Base-by-base conservation (phyloP, 2,329 filamentous ascomycete species). In the Sclerotinia spermophila region DNA sequence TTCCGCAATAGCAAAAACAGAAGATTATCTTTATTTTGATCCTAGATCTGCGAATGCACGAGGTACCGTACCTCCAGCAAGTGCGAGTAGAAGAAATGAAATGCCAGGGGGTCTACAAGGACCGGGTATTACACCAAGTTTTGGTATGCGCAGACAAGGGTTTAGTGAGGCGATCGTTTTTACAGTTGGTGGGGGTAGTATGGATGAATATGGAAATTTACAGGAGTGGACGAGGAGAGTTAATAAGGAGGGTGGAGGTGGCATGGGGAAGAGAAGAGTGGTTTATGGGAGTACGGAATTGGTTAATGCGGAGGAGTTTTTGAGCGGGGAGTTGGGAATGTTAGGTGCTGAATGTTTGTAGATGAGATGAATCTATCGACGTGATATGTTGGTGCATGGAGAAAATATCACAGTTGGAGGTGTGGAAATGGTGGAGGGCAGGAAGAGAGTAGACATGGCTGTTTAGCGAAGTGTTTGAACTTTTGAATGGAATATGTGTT, bases 141-240 rank as follows among this genome's bases (percentile, higher is more conserved):
- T 98, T 80, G 96, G 95, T 1, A 95, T 98, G 81, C 84, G 94
- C 72, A 85, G 95, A 69, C 94, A 97, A 78, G 94, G 93, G 0
- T 97, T 95, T 81, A 92, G 89, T 64, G 94, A 97, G 78, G 92
- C 93, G 1, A 90, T 97, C 69, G 93, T 97, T n/a, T 97, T 97
- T 79, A 95, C 93, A 0, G 93, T 96, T 4, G 96, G 96, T 5
- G 96, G 96, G 61, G 96, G 96, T 56, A 97, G 94, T 79, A 98
- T 99, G 92, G 96, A 99, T 76, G 96, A 99, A 80, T 99, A 98
- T 79, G 95, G 94, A 30, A 99, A 99, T 81, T 80, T 99, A 79
- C 93, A 97, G 79, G 96, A 98, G 79, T 99, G 96, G 96, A 93
- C 95, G 7, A 89, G 88, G 80, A 86, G 95, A 74, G 53, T 62